phyloP scores from a whole-genome alignment of 305 asterid genomes.

The Fraxinus nigra region DNA sequence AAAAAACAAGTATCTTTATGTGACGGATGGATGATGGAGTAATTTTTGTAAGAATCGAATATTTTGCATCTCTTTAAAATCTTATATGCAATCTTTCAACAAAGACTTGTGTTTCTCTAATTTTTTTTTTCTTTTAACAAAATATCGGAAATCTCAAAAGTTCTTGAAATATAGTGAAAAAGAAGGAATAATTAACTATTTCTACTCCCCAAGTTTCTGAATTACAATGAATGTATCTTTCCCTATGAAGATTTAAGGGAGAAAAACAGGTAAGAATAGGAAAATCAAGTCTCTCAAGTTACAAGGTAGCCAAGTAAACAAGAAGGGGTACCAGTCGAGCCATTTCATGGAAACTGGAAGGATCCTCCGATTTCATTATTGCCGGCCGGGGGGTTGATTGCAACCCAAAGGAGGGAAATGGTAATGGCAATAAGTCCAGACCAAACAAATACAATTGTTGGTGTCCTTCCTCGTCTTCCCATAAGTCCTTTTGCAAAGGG shows the following conservation, averaged over 20 bases:
- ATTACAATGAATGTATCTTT: not conserved
- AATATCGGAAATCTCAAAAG: not conserved
- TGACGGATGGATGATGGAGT: not conserved
- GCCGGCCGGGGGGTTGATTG: conserved; percentile 3
- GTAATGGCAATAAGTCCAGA: conserved; percentile 11
- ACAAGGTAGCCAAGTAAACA: not conserved
- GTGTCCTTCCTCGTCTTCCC: conserved; percentile 14
- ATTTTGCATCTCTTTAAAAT: not conserved
- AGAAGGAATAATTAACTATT: not conserved
- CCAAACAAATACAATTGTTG: conserved; percentile 10
- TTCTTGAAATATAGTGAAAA: not conserved
- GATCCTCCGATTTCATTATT: conserved; percentile 8
- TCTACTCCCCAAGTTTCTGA: not conserved
- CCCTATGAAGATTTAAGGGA: not conserved
- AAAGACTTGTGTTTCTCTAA: not conserved
- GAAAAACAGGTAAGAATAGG: not conserved
- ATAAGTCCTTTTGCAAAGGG: conserved; percentile 14
- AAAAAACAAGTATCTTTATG: too few relatives aligned
- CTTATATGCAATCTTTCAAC: not conserved
- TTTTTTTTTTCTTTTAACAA: not conserved
- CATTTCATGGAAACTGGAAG: conserved; percentile 5
- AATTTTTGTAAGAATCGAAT: not conserved
- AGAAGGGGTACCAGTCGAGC: not conserved
- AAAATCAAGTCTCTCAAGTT: not conserved
- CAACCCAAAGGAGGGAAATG: conserved; percentile 15